These are phyloP conservation scores for Lachnellula willkommii DNA, from an alignment of 2,329 filamentous ascomycete species.

Conservation along the genomic window DNA sequence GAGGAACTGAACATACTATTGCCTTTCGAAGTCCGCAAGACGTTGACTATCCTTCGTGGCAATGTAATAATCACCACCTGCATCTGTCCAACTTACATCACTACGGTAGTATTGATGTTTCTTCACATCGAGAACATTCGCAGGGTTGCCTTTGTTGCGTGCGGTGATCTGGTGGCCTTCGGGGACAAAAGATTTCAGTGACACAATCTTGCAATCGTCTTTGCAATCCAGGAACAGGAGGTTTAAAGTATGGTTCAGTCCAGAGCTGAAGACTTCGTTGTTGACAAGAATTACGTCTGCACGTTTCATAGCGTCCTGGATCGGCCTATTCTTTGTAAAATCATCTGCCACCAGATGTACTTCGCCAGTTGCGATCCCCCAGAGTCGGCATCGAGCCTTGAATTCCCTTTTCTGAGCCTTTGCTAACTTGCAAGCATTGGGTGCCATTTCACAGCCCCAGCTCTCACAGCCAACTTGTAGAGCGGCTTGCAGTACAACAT, in stretches of 20 bases:
- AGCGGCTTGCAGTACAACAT: slow-evolving; percentile 89
- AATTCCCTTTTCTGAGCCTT: slow-evolving; percentile 80
- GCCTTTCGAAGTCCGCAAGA: slow-evolving; percentile 1
- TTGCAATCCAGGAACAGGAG: slow-evolving; percentile 93
- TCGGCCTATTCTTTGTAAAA: slow-evolving; percentile 68
- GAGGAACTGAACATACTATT: neutral
- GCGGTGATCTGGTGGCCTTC: slow-evolving; percentile 68
- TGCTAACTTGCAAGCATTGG: slow-evolving; percentile 78
- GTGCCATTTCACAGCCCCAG: slow-evolving; percentile 96
- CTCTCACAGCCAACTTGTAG: slow-evolving; percentile 90
- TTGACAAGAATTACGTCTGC: slow-evolving; percentile 97
- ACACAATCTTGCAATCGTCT: slow-evolving; percentile 82
- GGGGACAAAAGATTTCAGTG: slow-evolving; percentile 84
- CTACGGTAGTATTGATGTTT: slow-evolving; percentile 62
- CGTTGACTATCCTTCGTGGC: slow-evolving; percentile 55
- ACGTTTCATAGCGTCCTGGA: slow-evolving; percentile 67
- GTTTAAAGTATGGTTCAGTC: slow-evolving; percentile 77
- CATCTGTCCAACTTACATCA: slow-evolving; percentile 85
- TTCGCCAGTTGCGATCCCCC: slow-evolving; percentile 76
- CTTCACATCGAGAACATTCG: slow-evolving; percentile 73
- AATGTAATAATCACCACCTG: slow-evolving; percentile 80
- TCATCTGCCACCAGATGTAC: slow-evolving; percentile 79
- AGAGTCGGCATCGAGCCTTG: slow-evolving; percentile 74
- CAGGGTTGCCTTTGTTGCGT: slow-evolving; percentile 72
- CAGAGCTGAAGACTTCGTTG: slow-evolving; percentile 90